These are phyloP conservation scores for Hibiscus syriacus DNA, from an alignment of 345 rosid species.

Conservation along the genomic window DNA sequence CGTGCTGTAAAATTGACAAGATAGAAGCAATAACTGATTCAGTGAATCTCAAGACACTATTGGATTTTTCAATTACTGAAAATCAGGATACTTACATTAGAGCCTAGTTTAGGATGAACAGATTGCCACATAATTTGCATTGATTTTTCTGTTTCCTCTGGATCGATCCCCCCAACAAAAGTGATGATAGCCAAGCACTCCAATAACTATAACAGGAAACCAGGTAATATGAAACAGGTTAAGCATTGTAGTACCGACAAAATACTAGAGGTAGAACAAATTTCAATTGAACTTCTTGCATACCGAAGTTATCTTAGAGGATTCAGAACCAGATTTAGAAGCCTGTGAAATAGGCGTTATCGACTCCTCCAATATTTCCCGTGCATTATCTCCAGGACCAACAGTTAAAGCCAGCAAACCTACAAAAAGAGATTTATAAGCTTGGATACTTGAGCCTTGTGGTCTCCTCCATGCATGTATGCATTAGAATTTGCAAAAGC, in stretches of 20 bases:
- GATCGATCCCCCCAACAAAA: constrained; percentile 63
- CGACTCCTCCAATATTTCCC: constrained; percentile 61
- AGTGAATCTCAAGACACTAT: not conserved
- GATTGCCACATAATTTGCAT: constrained; percentile 91
- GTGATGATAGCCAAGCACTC: constrained; percentile 81
- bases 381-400: constrained; percentile 55
- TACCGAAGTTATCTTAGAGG: constrained; percentile 49
- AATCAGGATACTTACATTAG: constrained; percentile 51
- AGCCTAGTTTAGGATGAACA: constrained; percentile 70
- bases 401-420: constrained; percentile 81
- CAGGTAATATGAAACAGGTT: not conserved
- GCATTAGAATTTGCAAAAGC: not conserved
- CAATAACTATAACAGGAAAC: constrained; percentile 36
- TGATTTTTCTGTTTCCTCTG: constrained; percentile 65
- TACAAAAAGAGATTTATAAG: constrained; percentile 17
- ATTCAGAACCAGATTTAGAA: constrained; percentile 53
- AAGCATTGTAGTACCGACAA: not conserved
- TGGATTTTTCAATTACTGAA: not conserved
- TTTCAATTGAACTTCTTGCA: not conserved
- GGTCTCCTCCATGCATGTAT: too few relatives aligned
- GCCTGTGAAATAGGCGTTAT: constrained; percentile 53
- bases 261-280: not conserved
- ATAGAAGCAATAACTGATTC: not conserved
- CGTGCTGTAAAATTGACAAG: not conserved
- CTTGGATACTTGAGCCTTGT: too few relatives aligned